Evolutionary conservation across 2,329 filamentous ascomycete species (phyloP).

Genomic region (Metarhizium brunneum): DNA sequence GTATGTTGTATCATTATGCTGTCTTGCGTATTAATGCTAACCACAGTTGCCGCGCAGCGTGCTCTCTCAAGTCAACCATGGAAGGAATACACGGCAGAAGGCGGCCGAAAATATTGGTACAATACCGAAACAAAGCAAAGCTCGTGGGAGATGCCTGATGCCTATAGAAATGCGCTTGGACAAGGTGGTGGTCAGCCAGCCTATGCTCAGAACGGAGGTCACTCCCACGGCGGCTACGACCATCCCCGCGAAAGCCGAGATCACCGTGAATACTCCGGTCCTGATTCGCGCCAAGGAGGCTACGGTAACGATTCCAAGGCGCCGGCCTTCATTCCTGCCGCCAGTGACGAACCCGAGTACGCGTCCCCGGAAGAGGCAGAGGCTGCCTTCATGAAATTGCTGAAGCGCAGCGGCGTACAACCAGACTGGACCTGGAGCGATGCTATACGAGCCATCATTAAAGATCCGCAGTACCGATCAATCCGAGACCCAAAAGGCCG

Average conservation of each 20-base stretch:
- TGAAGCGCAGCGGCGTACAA: conserved; percentile 77
- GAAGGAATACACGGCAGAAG: conserved; percentile 84
- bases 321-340: conserved; percentile 53
- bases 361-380: conserved; percentile 79
- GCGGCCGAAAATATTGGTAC: conserved; percentile 90
- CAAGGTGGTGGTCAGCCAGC: conserved; percentile 14
- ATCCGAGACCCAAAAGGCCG: conserved; percentile 89
- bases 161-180: conserved; percentile 65
- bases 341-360: conserved; percentile 68
- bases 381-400: conserved; percentile 82
- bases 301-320: conserved; percentile 46
- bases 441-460: conserved; percentile 74
- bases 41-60: conserved; percentile 40
- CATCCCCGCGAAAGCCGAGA: conserved; percentile 30
- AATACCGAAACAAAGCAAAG: conserved; percentile 87
- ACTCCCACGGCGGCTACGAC: conserved; percentile 24
- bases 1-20: conserved; percentile 33
- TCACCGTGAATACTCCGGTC: conserved; percentile 25
- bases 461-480: conserved; percentile 85
- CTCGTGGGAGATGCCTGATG: conserved; percentile 88
- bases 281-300: conserved; percentile 49
- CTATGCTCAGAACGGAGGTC: conserved; percentile 33
- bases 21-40: neutral
- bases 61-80: conserved; percentile 76
- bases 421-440: conserved; percentile 92